Percentiles rank a stretch among this genome's conserved stretches.
These are phyloP conservation scores for Russula olivacea DNA, from an alignment of 768 basidiomycete genomes.

Conservation along the genomic window DNA sequence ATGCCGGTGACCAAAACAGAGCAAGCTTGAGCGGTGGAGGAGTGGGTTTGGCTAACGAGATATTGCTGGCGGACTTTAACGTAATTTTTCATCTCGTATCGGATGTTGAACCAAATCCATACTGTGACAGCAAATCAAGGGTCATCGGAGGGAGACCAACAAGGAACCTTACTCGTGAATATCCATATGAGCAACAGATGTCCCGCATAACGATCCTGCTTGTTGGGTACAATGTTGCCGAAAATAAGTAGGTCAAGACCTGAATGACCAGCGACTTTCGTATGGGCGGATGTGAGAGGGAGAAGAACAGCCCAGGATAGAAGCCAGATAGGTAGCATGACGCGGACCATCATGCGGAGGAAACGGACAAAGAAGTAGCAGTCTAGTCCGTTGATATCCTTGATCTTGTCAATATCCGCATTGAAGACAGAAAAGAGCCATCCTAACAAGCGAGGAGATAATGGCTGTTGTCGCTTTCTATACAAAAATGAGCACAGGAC, in stretches of 20 bases:
- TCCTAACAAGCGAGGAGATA: conserved; percentile 44
- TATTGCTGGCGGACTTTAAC: conserved; percentile 73
- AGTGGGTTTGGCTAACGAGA: conserved; percentile 68
- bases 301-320: conserved; percentile 83
- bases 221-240: conserved; percentile 58
- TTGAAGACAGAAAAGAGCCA: conserved; percentile 66
- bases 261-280: conserved; percentile 38
- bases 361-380: conserved; percentile 94
- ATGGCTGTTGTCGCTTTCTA: conserved; percentile 54
- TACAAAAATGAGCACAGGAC: conserved; percentile 5
- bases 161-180: conserved; percentile 58
- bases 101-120: conserved; percentile 84
- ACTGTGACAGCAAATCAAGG: conserved; percentile 36
- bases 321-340: conserved; percentile 88
- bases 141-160: neutral
- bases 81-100: conserved; percentile 74
- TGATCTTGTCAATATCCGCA: conserved; percentile 56
- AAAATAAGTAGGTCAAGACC: conserved; percentile 72
- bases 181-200: conserved; percentile 73
- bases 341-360: conserved; percentile 72
- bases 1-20: conserved; percentile 91
- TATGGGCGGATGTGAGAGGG: conserved; percentile 61
- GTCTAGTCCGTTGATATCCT: conserved; percentile 73
- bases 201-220: conserved; percentile 61
- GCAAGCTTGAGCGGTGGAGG: conserved; percentile 77